Evolutionary conservation across 345 rosid genomes (phyloP).

Genomic region (Citrus cavaleriei): DNA sequence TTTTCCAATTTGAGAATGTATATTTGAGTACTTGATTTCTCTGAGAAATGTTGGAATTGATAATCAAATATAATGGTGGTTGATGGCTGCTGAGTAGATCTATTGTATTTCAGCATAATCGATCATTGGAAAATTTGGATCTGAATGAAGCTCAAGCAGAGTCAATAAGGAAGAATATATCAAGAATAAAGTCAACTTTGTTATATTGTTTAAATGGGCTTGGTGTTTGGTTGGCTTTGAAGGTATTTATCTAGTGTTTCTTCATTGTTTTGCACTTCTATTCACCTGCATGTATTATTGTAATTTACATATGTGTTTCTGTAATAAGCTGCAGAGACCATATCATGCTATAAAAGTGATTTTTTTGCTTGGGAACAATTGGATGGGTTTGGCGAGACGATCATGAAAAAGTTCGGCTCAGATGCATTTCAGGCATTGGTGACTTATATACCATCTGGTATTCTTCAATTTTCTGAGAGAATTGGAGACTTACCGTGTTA

Average conservation of each 20-base stretch:
- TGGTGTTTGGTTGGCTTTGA: constrained; percentile 72
- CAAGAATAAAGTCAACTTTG: constrained; percentile 36
- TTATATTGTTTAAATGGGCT: constrained; percentile 63
- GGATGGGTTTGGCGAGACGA: constrained; percentile 33
- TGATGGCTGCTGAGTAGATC: constrained; percentile 2
- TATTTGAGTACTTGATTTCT: not conserved
- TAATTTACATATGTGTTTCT: not conserved
- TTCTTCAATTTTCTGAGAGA: constrained; percentile 8
- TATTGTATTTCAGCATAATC: constrained; percentile 49
- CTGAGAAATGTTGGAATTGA: not conserved
- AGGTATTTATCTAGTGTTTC: constrained; percentile 43
- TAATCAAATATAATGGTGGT: not conserved
- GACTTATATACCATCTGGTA: constrained; percentile 54
- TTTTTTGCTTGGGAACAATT: constrained; percentile 39
- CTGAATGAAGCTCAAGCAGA: constrained; percentile 25
- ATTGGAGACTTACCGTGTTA: not conserved
- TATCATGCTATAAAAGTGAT: constrained; percentile 44
- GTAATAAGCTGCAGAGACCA: constrained; percentile 66
- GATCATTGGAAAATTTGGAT: constrained; percentile 32
- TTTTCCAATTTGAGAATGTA: not conserved
- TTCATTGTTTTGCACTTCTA: not conserved
- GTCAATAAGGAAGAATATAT: constrained; percentile 40
- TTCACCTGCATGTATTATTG: constrained; percentile 1
- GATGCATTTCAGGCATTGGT: constrained; percentile 45
- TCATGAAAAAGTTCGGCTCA: constrained; percentile 40